These are phyloP conservation scores for Angomonas deanei DNA, from an alignment of 208 protist genomes.

Conservation along the genomic window DNA sequence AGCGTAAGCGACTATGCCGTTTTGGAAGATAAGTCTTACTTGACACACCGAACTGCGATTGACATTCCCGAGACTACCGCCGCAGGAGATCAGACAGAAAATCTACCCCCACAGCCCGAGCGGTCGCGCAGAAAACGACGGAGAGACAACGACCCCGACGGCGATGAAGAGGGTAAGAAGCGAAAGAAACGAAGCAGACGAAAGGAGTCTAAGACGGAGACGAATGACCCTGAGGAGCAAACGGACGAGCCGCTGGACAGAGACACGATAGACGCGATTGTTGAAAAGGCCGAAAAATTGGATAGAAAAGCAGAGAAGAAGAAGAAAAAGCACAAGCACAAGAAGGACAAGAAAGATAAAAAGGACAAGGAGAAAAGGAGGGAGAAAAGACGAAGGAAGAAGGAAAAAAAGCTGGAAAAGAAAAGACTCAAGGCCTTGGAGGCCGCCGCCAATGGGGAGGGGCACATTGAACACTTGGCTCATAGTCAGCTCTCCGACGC, in stretches of 20 bases:
- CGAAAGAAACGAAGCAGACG: neutral
- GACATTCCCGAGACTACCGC: constrained; percentile 28
- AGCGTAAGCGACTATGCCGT: constrained; percentile 66
- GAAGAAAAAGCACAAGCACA: neutral
- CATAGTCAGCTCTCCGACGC: too few relatives aligned
- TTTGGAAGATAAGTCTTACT: constrained; percentile 73
- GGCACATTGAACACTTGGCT: too few relatives aligned
- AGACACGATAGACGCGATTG: constrained; percentile 2
- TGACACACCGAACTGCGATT: constrained; percentile 48
- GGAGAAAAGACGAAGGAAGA: too few relatives aligned
- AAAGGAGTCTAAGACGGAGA: neutral
- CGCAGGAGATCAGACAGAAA: too few relatives aligned
- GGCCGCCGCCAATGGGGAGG: too few relatives aligned
- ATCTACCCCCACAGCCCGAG: too few relatives aligned
- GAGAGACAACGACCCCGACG: constrained; percentile 8
- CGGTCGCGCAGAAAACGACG: too few relatives aligned
- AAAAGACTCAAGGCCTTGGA: neutral
- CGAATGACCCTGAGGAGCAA: neutral
- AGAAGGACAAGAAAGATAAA: constrained; percentile 7
- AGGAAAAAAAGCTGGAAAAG: neutral
- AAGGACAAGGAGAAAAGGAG: constrained; percentile 15
- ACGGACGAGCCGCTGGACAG: neutral
- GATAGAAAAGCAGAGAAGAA: constrained; percentile 7
- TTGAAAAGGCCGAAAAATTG: constrained; percentile 10
- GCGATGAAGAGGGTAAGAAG: too few relatives aligned